phyloP scores from a whole-genome alignment of 352 stramenopile genomes.

The Globisporangium cylindrosporum region DNA sequence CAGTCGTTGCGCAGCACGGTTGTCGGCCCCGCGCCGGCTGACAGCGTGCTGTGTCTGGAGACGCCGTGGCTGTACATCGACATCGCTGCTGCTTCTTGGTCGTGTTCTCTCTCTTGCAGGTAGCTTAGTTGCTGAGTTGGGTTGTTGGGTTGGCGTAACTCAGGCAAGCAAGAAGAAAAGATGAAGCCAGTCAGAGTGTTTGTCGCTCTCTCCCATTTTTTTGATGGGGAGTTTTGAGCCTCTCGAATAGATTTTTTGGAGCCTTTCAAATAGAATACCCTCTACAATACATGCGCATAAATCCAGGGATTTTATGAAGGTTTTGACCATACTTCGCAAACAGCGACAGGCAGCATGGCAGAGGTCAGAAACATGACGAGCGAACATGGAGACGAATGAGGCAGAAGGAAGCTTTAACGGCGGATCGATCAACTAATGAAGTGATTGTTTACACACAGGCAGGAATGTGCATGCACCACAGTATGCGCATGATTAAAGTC shows the following conservation, averaged over 20 bases:
- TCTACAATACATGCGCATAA: too few relatives aligned
- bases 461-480: not conserved
- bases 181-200: slow-evolving; percentile 10
- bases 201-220: slow-evolving; percentile 7
- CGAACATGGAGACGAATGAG: not conserved
- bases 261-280: too few relatives aligned
- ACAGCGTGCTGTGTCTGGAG: slow-evolving; percentile 19
- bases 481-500: not conserved
- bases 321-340: too few relatives aligned
- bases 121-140: not conserved
- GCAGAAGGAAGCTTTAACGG: not conserved
- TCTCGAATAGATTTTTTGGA: not conserved
- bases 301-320: too few relatives aligned
- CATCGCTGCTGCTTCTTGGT: not conserved
- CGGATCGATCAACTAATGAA: not conserved
- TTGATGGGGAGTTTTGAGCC: too few relatives aligned
- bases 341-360: not conserved
- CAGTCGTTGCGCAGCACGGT: slow-evolving; percentile 59
- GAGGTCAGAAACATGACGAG: not conserved
- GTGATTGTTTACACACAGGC: not conserved
- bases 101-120: not conserved
- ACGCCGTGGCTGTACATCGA: slow-evolving; percentile 17
- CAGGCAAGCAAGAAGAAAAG: slow-evolving; percentile 2
- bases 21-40: not conserved
- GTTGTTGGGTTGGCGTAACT: not conserved